A percentile compares a stretch with the other conserved stretches of the same genome.
These are phyloP conservation scores for Sicyos baderoa DNA, from an alignment of 306 rosid genomes.

Conservation along the genomic window DNA sequence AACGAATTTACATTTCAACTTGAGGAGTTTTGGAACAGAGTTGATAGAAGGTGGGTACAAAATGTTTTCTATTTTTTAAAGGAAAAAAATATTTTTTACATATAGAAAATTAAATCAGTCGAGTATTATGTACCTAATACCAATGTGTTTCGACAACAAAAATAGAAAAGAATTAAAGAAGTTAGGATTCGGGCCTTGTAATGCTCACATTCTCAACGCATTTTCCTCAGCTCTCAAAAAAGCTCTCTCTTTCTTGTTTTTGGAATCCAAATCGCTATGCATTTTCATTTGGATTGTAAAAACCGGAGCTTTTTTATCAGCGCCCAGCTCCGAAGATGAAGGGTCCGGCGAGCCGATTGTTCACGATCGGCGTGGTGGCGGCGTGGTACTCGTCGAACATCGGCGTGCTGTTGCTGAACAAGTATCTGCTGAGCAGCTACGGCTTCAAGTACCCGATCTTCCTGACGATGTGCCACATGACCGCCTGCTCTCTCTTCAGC, in stretches of 20 bases:
- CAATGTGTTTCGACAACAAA: no score
- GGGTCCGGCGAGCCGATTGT: slow-evolving; percentile 19
- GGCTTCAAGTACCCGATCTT: slow-evolving; percentile 28
- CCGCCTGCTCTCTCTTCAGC: slow-evolving; percentile 26
- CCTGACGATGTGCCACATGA: slow-evolving; percentile 28
- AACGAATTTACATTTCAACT: not conserved
- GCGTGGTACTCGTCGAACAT: slow-evolving; percentile 26
- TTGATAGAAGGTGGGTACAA: not conserved
- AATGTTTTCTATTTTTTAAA: not conserved
- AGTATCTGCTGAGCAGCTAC: slow-evolving; percentile 23
- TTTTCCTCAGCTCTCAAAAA: no score
- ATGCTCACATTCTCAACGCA: not conserved
- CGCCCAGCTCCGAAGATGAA: slow-evolving; percentile 17
- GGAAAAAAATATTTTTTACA: no score
- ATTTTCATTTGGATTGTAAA: no score
- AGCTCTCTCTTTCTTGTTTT: no score
- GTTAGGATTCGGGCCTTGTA: not conserved
- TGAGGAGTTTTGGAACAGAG: not conserved
- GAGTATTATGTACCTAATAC: no score
- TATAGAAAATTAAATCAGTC: no score
- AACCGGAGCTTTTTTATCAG: slow-evolving; percentile 11
- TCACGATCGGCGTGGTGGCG: slow-evolving; percentile 22
- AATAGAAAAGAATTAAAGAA: not conserved
- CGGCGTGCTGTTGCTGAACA: slow-evolving; percentile 27
- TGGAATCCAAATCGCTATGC: no score